phyloP scores from a whole-genome alignment of 257 asterid species.

The Mentha longifolia region DNA sequence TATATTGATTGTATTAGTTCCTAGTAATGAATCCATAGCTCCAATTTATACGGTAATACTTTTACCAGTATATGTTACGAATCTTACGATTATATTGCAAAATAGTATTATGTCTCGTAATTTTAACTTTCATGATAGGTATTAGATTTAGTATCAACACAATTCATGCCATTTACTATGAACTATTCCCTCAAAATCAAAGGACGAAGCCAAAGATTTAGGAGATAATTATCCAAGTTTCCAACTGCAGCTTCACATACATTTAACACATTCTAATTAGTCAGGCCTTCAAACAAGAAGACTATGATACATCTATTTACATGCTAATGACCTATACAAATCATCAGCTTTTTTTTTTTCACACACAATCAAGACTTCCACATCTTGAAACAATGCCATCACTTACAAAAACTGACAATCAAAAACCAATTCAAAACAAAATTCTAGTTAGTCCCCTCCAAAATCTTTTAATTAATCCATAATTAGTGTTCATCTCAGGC shows the following conservation, averaged over 20 bases:
- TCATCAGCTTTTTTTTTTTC: constrained; percentile 27
- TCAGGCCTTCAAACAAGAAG: constrained; percentile 15
- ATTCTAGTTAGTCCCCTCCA: background rate
- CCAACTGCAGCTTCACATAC: background rate
- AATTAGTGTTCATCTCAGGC: constrained; percentile 34
- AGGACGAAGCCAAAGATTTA: too few relatives aligned
- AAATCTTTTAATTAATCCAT: background rate
- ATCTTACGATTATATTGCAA: background rate
- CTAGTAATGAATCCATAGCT: background rate
- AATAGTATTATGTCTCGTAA: too few relatives aligned
- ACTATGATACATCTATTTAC: constrained; percentile 26
- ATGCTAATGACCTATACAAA: constrained; percentile 30
- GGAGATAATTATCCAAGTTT: background rate
- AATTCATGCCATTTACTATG: background rate
- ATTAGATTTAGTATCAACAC: background rate
- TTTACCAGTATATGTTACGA: too few relatives aligned
- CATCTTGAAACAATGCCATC: constrained; percentile 8
- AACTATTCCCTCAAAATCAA: too few relatives aligned
- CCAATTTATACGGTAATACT: background rate
- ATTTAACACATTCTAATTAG: background rate
- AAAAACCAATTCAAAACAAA: background rate
- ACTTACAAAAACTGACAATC: background rate
- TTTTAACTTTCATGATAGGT: too few relatives aligned
- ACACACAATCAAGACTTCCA: constrained; percentile 21
- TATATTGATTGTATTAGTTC: background rate